Base-by-base conservation (phyloP, 164 flowering plant species). In the Annona squamosa region DNA sequence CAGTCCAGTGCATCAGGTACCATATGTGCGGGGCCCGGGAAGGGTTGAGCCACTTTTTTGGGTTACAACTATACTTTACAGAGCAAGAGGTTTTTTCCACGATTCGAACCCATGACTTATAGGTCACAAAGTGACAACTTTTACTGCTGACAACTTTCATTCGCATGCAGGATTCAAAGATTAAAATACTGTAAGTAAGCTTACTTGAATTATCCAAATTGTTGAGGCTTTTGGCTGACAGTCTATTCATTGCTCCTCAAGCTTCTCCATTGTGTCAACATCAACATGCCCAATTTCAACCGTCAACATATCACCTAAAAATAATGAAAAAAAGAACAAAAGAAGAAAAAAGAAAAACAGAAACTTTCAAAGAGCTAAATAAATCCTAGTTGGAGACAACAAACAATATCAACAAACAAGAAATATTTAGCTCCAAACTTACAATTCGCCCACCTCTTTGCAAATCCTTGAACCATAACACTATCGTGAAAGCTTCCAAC, bases 251-350 rank as follows among this genome's bases (percentile, higher is more conserved):
- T 89, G 87, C 76, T 87, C 77, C 80, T 95, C 99, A 81, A 95
- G 97, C 79, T 85, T 90, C 83, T 95, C 97, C 4, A 95, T 76
- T 1, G 97, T 87, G 3, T 82, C 89, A 68, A 80, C 98, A 81
- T 95, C 88, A 46, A 95, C 99, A 84, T 95, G 98, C 76, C 93
- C 99, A 76, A 95, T 95, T 79, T 95, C 99, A 17, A 91, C 82
- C 1, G 99, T 95, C 79, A 95, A 81, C 10, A 95, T 88, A 70
- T 85, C 94, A 82, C 99, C 93, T 84, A 98, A 91, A 81, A 73
- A 71, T 65, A 84, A 64, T 80, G 82, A 17, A 46, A 52, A 5
- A 71, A 10, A 63, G 67, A 3, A 65, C 65, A 56, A 43, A 73
- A 46, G 37, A 26, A 26, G 37, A 26, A 26, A 26, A 26, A 26